Conservation (phyloP, 768 basidiomycete species). For the Leccinum variicolor region DNA sequence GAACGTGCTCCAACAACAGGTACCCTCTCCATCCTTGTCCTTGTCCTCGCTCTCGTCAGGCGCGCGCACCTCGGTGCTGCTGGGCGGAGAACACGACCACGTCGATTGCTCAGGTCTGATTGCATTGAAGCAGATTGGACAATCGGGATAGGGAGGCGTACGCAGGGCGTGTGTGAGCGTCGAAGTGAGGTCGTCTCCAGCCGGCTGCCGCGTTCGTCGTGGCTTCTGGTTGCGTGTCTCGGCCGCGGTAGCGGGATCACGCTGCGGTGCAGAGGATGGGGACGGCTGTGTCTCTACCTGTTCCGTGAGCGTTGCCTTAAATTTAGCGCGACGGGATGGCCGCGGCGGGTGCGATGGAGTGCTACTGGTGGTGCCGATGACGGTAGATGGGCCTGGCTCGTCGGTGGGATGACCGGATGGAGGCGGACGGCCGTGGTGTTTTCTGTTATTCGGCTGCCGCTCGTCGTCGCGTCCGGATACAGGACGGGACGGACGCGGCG, state of each 20-base stretch:
- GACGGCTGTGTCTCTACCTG: not conserved
- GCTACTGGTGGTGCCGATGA: not conserved
- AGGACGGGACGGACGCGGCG: constrained; percentile 27
- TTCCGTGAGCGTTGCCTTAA: constrained; percentile 36
- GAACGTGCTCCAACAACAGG: constrained; percentile 88
- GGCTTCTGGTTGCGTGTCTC: constrained; percentile 7
- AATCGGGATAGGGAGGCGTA: constrained; percentile 72
- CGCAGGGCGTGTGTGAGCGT: constrained; percentile 63
- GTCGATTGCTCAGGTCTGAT: constrained; percentile 78
- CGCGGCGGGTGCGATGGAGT: constrained; percentile 6
- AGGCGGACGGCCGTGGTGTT: constrained; percentile 1
- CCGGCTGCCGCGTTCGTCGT: constrained; percentile 10
- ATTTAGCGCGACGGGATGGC: constrained; percentile 33
- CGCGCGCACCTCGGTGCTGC: not conserved
- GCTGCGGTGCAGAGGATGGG: not conserved
- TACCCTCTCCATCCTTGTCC: constrained; percentile 27
- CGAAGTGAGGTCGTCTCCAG: constrained; percentile 68
- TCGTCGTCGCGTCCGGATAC: not conserved
- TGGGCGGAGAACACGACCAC: constrained; percentile 80
- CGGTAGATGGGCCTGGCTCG: not conserved
- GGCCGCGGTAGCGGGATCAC: not conserved
- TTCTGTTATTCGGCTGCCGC: not conserved
- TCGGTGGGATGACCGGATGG: not conserved
- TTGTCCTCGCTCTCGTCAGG: constrained; percentile 2
- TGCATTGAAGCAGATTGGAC: constrained; percentile 77